Conservation (phyloP, 768 basidiomycete genomes). For the Leccinum subgranulosum region DNA sequence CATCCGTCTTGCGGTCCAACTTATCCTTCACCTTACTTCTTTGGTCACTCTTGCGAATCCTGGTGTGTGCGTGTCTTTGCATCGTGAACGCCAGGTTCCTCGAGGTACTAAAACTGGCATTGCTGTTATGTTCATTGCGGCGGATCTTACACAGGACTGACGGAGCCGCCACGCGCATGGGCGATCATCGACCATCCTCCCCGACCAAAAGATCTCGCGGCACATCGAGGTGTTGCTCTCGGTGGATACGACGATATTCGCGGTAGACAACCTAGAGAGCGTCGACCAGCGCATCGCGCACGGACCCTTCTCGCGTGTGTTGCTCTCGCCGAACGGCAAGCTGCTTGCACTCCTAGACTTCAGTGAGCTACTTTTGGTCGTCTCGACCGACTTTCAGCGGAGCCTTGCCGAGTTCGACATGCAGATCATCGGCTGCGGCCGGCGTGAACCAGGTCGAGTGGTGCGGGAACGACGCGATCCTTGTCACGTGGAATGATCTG, state of each 20-base stretch:
- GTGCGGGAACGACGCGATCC: slow-evolving; percentile 95
- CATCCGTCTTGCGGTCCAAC: too few species aligned
- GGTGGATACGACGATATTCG: slow-evolving; percentile 73
- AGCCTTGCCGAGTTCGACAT: slow-evolving; percentile 87
- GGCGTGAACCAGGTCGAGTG: slow-evolving; percentile 75
- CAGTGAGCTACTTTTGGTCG: slow-evolving; percentile 78
- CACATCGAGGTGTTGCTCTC: slow-evolving; percentile 90
- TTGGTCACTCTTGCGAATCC: too few species aligned
- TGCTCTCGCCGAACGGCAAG: slow-evolving; percentile 92
- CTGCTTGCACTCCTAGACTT: slow-evolving; percentile 81
- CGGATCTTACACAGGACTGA: slow-evolving; percentile 48
- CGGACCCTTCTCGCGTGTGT: slow-evolving; percentile 85
- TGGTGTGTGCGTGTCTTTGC: slow-evolving; percentile 50
- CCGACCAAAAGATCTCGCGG: slow-evolving; percentile 83
- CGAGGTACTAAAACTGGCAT: neutral
- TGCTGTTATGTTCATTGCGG: neutral
- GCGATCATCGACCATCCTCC: slow-evolving; percentile 85
- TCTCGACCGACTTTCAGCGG: slow-evolving; percentile 91
- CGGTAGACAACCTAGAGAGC: slow-evolving; percentile 84
- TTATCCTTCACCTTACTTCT: too few species aligned
- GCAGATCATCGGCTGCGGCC: slow-evolving; percentile 46
- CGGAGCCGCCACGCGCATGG: slow-evolving; percentile 82
- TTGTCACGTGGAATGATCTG: slow-evolving; percentile 76
- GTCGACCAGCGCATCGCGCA: slow-evolving; percentile 85
- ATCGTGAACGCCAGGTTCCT: slow-evolving; percentile 3